Evolutionary conservation across 2,329 filamentous ascomycete species (phyloP), one percentile per base, ranked within the genome.

Genomic region (Botrytis squamosa): DNA sequence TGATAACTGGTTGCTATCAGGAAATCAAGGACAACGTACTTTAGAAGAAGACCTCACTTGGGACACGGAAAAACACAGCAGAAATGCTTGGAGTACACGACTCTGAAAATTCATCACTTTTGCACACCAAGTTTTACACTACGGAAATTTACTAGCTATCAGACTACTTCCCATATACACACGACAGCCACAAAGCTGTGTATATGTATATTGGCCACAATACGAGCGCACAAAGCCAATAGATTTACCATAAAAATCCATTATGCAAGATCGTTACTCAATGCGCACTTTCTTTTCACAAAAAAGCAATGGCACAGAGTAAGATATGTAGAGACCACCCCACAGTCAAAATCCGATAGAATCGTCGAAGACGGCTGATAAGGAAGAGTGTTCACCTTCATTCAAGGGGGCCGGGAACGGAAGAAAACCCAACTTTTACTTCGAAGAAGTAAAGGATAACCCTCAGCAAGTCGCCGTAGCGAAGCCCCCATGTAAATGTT

Each of bases 391-490:
- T 80, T 82, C 78, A 78, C 80, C 78, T 79, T 83, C 79, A 73
- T 71, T 84, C 82, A 76, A 82, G 78, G 80, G 79, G 78, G 81
- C 82, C 83, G 83, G 83, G 83, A 84, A 84, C 83, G 83, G 82
- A 82, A 80, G 81, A 78, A 80, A 77, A 81, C 76, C 79, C 82
- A 84, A 78, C 66, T 75, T 75, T 72, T 71, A 75, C 65, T 68
- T 75, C 73, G 49, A 70, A 71, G 60, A 57, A 70, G 62, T 74
- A 71, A 74, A 75, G 79, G 79, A 80, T 79, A 80, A 82, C 81
- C 80, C 82, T 81, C 81, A 83, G 82, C 82, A 83, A 82, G 82
- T 80, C 80, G 78, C 82, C 80, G 80, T 80, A 82, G 82, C 78
- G 81, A 80, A 83, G 81, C 80, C 74, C 77, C 80, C 80, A 81